These are phyloP conservation scores for Moesziomyces sp. DNA, from an alignment of 1,284 basidiomycete species.

Conservation along the genomic window DNA sequence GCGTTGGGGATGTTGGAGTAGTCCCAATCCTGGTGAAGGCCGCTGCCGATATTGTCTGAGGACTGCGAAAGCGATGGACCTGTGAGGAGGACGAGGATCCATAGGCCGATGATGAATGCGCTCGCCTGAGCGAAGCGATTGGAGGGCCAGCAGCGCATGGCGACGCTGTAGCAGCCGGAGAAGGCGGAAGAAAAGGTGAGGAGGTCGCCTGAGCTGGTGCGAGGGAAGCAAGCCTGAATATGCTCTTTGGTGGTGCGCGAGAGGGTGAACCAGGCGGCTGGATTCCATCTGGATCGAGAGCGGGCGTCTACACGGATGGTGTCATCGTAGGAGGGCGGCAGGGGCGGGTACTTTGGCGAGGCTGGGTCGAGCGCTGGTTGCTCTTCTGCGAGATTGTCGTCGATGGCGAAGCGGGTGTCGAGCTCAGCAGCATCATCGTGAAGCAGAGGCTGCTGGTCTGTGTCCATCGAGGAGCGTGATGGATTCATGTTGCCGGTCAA, in stretches of 20 bases:
- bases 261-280: constrained; percentile 36
- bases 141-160: constrained; percentile 52
- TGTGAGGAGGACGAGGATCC: constrained; percentile 57
- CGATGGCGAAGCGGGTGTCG: constrained; percentile 57
- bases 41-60: constrained; percentile 13
- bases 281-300: constrained; percentile 31
- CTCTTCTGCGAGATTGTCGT: constrained; percentile 40
- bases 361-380: constrained; percentile 17
- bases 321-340: constrained; percentile 56
- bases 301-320: constrained; percentile 39
- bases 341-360: constrained; percentile 54
- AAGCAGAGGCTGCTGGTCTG: constrained; percentile 43
- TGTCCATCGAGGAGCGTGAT: constrained; percentile 22
- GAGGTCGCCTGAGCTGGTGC: constrained; percentile 35
- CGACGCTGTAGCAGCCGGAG: constrained; percentile 21
- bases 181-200: constrained; percentile 37
- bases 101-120: constrained; percentile 53
- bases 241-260: constrained; percentile 46
- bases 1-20: constrained; percentile 33
- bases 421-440: constrained; percentile 29
- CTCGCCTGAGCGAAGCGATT: constrained; percentile 57
- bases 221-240: constrained; percentile 46
- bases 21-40: constrained; percentile 45
- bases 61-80: constrained; percentile 27
- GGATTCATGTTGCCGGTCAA: constrained; percentile 19